phyloP scores from a whole-genome alignment of 2,329 filamentous ascomycete species.

The Cladosporium sphaerospermum region DNA sequence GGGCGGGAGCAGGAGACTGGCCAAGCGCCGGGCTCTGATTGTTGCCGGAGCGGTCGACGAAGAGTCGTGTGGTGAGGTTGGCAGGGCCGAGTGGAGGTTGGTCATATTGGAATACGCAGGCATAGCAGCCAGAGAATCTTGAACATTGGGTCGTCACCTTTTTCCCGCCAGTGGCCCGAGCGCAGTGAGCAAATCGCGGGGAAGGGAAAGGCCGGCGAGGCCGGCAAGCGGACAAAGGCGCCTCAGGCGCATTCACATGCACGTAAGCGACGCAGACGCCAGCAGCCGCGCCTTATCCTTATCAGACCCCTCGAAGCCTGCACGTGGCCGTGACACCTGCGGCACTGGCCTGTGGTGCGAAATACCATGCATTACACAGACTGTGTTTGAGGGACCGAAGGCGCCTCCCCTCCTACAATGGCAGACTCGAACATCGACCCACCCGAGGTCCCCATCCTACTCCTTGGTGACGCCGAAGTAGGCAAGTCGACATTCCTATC shows the following conservation, averaged over 20 bases:
- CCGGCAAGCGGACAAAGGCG: no score
- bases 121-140: not conserved
- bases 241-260: not conserved
- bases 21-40: constrained; percentile 1
- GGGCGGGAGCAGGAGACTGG: not conserved
- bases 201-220: not conserved
- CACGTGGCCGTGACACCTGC: no score
- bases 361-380: no score
- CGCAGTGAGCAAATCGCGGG: not conserved
- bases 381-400: no score
- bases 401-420: no score
- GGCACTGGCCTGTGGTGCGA: no score
- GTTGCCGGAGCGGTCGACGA: not conserved
- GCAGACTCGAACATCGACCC: constrained; percentile 7
- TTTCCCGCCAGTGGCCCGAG: not conserved
- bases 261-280: not conserved
- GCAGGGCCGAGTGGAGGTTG: not conserved
- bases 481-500: constrained; percentile 59
- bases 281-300: not conserved
- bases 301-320: not conserved
- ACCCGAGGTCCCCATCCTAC: constrained; percentile 45
- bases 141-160: not conserved
- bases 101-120: constrained; percentile 1
- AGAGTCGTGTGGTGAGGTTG: not conserved
- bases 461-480: constrained; percentile 54